Conservation (phyloP, 345 rosid species). For the Citrus sp. region DNA sequence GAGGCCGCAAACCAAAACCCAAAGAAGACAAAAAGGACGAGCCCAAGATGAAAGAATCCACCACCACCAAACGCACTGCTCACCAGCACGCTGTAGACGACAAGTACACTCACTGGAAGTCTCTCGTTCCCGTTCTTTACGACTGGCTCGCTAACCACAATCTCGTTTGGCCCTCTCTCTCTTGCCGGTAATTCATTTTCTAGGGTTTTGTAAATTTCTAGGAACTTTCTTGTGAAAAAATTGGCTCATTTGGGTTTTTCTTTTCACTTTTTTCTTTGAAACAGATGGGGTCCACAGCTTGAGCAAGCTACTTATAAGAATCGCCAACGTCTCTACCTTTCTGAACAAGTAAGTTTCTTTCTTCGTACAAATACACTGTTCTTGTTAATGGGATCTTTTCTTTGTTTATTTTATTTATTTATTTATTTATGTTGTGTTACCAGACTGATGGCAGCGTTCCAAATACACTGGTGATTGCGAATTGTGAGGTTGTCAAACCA, state of each 20-base stretch:
- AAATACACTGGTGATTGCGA: constrained; percentile 86
- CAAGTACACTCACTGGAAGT: constrained; percentile 93
- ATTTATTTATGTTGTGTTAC: constrained; percentile 10
- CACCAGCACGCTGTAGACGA: constrained; percentile 70
- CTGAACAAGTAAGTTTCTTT: constrained; percentile 54
- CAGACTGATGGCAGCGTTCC: constrained; percentile 95
- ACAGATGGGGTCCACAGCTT: constrained; percentile 88
- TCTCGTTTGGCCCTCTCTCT: constrained; percentile 99
- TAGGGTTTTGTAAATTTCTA: not conserved
- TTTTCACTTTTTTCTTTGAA: not conserved
- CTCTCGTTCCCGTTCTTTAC: constrained; percentile 89
- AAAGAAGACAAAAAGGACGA: constrained; percentile 64
- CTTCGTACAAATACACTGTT: no score
- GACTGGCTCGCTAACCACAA: constrained; percentile 99
- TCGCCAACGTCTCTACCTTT: constrained; percentile 83
- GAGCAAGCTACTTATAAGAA: constrained; percentile 78
- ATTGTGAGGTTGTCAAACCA: constrained; percentile 74
- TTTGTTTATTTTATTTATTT: not conserved
- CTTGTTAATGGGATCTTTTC: not conserved
- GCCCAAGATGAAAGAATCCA: constrained; percentile 33
- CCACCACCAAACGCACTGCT: constrained; percentile 34
- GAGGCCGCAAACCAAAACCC: constrained; percentile 90
- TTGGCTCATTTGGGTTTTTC: not conserved
- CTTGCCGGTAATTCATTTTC: not conserved
- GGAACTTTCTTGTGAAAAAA: no score